Conservation (phyloP, 2,329 filamentous ascomycete genomes). For the Aspergillus proliferans region DNA sequence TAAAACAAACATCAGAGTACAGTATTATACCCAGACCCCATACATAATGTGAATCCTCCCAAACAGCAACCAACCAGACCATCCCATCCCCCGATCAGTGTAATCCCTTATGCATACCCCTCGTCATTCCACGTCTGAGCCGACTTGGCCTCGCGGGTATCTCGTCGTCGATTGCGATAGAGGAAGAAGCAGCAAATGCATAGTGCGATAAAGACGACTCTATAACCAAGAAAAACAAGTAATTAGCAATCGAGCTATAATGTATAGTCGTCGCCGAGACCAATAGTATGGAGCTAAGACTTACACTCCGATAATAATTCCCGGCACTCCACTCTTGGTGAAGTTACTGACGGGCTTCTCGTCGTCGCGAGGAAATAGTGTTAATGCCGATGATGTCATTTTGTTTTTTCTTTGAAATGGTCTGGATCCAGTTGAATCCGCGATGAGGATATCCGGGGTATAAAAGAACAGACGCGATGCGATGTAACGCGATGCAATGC, state of each 20-base stretch:
- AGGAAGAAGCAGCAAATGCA: conserved; percentile 9
- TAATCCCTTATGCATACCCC: too few species aligned
- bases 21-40: too few species aligned
- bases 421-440: too few species aligned
- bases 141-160: conserved; percentile 8
- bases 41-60: too few species aligned
- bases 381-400: background rate
- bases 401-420: too few species aligned
- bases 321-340: conserved; percentile 12
- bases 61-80: too few species aligned
- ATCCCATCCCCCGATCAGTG: too few species aligned
- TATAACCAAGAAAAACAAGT: background rate
- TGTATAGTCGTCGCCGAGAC: background rate
- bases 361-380: background rate
- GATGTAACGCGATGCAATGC: too few species aligned
- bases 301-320: conserved; percentile 11
- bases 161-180: conserved; percentile 11
- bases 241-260: background rate
- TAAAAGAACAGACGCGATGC: too few species aligned
- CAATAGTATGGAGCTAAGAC: conserved; percentile 1
- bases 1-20: too few species aligned
- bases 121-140: conserved; percentile 7
- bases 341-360: conserved; percentile 14
- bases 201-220: conserved; percentile 8
- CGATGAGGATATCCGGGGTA: too few species aligned